These are phyloP conservation scores for Suillus subluteus DNA, from an alignment of 768 basidiomycete genomes.

Conservation along the genomic window DNA sequence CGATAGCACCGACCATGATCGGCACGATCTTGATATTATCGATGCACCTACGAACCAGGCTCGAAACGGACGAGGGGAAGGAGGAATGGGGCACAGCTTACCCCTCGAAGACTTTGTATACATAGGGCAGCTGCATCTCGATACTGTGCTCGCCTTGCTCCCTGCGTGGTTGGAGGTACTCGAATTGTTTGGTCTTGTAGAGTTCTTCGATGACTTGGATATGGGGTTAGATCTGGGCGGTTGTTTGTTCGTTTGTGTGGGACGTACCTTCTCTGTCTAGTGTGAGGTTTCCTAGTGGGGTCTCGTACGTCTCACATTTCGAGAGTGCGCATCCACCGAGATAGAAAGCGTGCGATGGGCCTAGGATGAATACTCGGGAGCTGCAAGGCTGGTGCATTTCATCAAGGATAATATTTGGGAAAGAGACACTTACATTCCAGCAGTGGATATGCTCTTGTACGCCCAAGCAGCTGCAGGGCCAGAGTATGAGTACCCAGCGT, in stretches of 20 bases:
- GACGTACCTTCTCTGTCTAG: slow-evolving; percentile 79
- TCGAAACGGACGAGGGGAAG: not conserved
- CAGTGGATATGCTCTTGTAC: slow-evolving; percentile 84
- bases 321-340: slow-evolving; percentile 88
- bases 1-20: slow-evolving; percentile 84
- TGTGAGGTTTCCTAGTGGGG: slow-evolving; percentile 82
- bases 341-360: slow-evolving; percentile 93
- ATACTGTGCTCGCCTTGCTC: slow-evolving; percentile 97
- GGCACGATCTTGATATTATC: slow-evolving; percentile 84
- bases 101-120: slow-evolving; percentile 85
- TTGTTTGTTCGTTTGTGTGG: not conserved
- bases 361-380: slow-evolving; percentile 91
- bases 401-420: slow-evolving; percentile 5
- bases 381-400: slow-evolving; percentile 44
- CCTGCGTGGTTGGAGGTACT: slow-evolving; percentile 59
- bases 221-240: not conserved
- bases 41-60: slow-evolving; percentile 38
- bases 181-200: slow-evolving; percentile 67
- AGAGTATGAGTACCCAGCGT: slow-evolving; percentile 96
- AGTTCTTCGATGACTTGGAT: slow-evolving; percentile 68
- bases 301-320: slow-evolving; percentile 74
- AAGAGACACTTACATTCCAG: slow-evolving; percentile 67
- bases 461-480: slow-evolving; percentile 96
- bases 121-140: slow-evolving; percentile 96
- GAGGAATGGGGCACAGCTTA: slow-evolving; percentile 34